phyloP scores from a whole-genome alignment of 768 basidiomycete species.

The Calocybe cyanea region DNA sequence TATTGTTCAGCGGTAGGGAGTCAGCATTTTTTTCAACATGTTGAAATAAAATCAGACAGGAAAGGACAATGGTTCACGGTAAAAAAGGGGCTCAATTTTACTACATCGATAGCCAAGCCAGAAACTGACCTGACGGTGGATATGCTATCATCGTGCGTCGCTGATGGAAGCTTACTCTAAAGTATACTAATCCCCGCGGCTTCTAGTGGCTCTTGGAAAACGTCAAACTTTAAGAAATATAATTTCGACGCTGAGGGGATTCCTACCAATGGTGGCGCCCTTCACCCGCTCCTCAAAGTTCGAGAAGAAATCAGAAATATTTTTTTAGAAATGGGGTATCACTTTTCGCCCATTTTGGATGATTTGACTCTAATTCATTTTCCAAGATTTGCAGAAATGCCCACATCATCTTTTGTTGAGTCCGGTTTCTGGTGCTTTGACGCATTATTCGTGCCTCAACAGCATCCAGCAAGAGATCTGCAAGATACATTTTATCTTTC shows the following conservation, averaged over 20 bases:
- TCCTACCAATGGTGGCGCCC: slow-evolving; percentile 83
- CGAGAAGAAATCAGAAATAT: slow-evolving; percentile 96
- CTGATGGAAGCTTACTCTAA: not conserved
- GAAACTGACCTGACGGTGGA: slow-evolving; percentile 97
- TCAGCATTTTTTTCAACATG: not conserved
- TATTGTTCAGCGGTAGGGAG: slow-evolving; percentile 67
- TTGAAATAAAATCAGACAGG: slow-evolving; percentile 37
- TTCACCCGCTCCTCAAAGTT: slow-evolving; percentile 96
- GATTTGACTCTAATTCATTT: not conserved
- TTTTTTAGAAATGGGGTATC: slow-evolving; percentile 98
- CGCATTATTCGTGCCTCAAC: slow-evolving; percentile 95
- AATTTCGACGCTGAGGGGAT: slow-evolving; percentile 97
- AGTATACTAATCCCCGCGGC: slow-evolving; percentile 7
- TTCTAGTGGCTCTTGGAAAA: slow-evolving; percentile 89
- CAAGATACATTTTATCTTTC: slow-evolving; percentile 99
- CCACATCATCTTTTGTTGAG: slow-evolving; percentile 92
- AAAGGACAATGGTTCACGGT: slow-evolving; percentile 96
- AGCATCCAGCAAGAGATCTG: slow-evolving; percentile 95
- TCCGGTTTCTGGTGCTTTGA: slow-evolving; percentile 99
- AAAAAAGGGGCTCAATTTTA: slow-evolving; percentile 80
- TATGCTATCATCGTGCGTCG: slow-evolving; percentile 83
- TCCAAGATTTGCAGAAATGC: slow-evolving; percentile 96
- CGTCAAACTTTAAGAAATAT: slow-evolving; percentile 92
- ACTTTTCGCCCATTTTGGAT: not conserved
- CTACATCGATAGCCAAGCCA: slow-evolving; percentile 85